These are phyloP conservation scores for Nicotiana tomentosiformis DNA, from an alignment of 257 asterid genomes.

Conservation along the genomic window DNA sequence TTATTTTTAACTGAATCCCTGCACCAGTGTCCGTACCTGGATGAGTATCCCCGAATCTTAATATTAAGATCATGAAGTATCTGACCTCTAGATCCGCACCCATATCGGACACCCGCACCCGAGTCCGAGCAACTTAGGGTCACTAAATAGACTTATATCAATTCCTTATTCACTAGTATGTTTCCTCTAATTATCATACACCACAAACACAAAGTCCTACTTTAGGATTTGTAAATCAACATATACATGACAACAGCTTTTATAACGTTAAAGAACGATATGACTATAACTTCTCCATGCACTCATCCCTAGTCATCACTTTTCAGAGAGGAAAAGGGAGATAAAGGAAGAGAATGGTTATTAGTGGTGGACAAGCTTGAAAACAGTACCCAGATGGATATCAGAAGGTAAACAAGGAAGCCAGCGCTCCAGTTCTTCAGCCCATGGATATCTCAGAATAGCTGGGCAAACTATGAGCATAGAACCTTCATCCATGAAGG, in stretches of 20 bases:
- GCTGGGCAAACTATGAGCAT: conserved; percentile 96
- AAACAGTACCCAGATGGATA: conserved; percentile 74
- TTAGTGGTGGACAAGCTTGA: not conserved
- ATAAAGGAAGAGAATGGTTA: not conserved
- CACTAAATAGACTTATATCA: not conserved
- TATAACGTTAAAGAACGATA: not conserved
- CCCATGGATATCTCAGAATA: conserved; percentile 85
- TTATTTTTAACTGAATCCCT: too few relatives aligned
- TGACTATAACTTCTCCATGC: not conserved
- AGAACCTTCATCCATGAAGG: conserved; percentile 81
- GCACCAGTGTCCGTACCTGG: too few relatives aligned
- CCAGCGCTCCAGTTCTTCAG: conserved; percentile 96
- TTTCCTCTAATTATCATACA: not conserved
- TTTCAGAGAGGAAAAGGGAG: not conserved
- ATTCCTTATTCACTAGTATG: not conserved
- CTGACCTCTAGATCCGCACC: too few relatives aligned
- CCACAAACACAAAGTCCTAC: not conserved
- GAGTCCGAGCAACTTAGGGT: too few relatives aligned
- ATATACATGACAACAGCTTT: not conserved
- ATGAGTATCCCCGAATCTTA: too few relatives aligned
- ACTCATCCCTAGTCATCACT: not conserved
- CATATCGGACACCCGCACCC: too few relatives aligned
- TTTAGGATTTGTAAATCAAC: not conserved
- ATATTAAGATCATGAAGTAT: too few relatives aligned
- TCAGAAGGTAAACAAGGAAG: conserved; percentile 88